Evolutionary conservation across 202 grass and related monocot genomes (phyloP).

Genomic region (Digitaria exilis): DNA sequence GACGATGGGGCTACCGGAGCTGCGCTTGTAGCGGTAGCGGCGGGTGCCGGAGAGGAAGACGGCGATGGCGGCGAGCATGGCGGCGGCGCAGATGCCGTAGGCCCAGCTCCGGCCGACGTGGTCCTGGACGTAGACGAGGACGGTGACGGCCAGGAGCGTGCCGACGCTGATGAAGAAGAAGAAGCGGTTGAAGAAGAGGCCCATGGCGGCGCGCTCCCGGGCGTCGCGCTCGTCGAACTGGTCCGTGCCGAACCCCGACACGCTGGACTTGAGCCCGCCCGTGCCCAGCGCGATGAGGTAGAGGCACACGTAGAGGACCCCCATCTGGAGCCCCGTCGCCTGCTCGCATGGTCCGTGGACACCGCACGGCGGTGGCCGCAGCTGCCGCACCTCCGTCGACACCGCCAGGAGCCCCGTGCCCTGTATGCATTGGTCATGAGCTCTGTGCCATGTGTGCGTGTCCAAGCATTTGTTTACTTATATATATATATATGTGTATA

Average conservation of each 20-base stretch:
- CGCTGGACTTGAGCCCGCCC: conserved; percentile 90
- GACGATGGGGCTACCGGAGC: conserved; percentile 70
- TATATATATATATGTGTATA: not conserved
- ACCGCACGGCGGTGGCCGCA: conserved; percentile 71
- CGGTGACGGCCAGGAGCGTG: conserved; percentile 75
- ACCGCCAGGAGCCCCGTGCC: conserved; percentile 66
- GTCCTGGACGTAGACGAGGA: conserved; percentile 91
- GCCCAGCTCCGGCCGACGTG: conserved; percentile 86
- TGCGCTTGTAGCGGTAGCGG: conserved; percentile 80
- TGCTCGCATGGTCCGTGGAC: too few species aligned
- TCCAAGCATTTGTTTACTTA: not conserved
- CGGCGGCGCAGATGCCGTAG: conserved; percentile 70
- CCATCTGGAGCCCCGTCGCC: conserved; percentile 69
- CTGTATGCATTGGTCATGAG: too few species aligned
- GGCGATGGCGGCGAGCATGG: conserved; percentile 61
- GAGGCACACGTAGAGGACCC: conserved; percentile 68
- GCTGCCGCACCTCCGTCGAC: conserved; percentile 52
- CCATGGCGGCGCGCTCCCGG: conserved; percentile 66
- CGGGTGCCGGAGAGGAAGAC: conserved; percentile 70
- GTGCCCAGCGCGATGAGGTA: conserved; percentile 90
- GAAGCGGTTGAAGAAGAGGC: conserved; percentile 89
- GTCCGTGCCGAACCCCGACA: conserved; percentile 94
- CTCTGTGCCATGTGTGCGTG: not conserved
- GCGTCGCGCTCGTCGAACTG: conserved; percentile 85
- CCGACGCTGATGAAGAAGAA: conserved; percentile 86